A percentile compares a stretch with the other conserved stretches of the same genome.
phyloP scores from a whole-genome alignment of 345 rosid species.

The Nephelium lappaceum region DNA sequence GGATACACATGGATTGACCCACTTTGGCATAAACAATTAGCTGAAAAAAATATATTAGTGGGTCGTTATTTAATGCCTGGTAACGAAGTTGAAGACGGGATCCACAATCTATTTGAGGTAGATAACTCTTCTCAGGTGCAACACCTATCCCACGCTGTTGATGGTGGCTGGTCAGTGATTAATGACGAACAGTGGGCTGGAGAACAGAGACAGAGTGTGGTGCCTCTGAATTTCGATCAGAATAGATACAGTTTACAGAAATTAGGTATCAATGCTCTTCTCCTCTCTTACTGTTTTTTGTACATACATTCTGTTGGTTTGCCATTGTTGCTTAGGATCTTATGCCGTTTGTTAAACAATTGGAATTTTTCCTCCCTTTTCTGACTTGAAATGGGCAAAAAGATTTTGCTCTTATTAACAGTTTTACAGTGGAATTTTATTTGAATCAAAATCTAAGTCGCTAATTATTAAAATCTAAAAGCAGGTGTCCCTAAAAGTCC shows the following conservation, averaged over 20 bases:
- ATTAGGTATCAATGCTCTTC: conserved; percentile 34
- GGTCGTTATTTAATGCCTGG: conserved; percentile 52
- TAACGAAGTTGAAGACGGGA: conserved; percentile 43
- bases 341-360: not conserved
- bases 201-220: conserved; percentile 31
- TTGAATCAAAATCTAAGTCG: not conserved
- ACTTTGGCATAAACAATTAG: conserved; percentile 27
- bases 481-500: not conserved
- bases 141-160: conserved; percentile 29
- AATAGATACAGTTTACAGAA: conserved; percentile 31
- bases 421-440: not conserved
- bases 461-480: not conserved
- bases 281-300: not conserved
- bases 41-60: conserved; percentile 26
- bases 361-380: not conserved
- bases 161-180: conserved; percentile 38
- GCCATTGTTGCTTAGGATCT: not conserved
- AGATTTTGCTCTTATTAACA: not conserved
- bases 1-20: conserved; percentile 34
- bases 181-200: conserved; percentile 39
- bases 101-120: conserved; percentile 42
- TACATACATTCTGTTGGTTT: not conserved
- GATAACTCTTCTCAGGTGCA: conserved; percentile 39
- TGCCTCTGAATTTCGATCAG: conserved; percentile 30
- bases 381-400: conserved; percentile 7